A percentile compares a stretch with the other conserved stretches of the same genome.
Evolutionary conservation across 495 filamentous ascomycete genomes (phyloP).

Genomic region (Chaetomium cochliodes): DNA sequence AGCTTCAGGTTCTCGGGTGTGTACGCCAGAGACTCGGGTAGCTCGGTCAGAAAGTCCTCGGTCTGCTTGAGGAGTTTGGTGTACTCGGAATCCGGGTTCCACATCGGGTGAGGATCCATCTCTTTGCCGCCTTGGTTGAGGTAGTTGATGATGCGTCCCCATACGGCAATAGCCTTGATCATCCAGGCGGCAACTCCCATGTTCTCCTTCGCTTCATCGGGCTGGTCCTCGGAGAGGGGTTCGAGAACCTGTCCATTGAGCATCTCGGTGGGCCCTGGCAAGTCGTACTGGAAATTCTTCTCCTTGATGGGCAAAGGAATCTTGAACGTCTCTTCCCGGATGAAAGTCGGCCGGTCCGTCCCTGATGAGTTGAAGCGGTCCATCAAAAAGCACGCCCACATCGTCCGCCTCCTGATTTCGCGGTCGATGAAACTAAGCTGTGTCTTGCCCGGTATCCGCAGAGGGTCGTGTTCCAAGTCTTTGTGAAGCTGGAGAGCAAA

Average conservation of each 20-base stretch:
- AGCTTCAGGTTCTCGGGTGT: constrained; percentile 78
- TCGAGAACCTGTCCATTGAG: constrained; percentile 71
- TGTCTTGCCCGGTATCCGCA: constrained; percentile 61
- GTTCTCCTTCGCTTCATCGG: constrained; percentile 71
- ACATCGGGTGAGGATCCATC: constrained; percentile 70
- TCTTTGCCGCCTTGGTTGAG: constrained; percentile 89
- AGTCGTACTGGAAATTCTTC: constrained; percentile 84
- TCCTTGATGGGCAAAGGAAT: constrained; percentile 91
- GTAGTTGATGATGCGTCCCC: constrained; percentile 87
- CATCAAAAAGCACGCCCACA: constrained; percentile 98
- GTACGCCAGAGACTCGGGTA: constrained; percentile 71
- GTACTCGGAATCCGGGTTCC: constrained; percentile 78
- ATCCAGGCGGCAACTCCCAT: constrained; percentile 96
- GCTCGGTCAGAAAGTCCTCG: constrained; percentile 63
- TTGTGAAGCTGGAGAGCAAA: constrained; percentile 92
- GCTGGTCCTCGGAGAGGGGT: constrained; percentile 57
- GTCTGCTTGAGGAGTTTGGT: constrained; percentile 66
- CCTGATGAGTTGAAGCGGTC: constrained; percentile 96
- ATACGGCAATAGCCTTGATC: constrained; percentile 79
- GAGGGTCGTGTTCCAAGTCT: constrained; percentile 85
- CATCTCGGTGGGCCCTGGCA: constrained; percentile 83
- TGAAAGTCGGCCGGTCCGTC: constrained; percentile 89
- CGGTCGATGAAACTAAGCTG: constrained; percentile 86
- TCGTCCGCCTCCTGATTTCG: constrained; percentile 86
- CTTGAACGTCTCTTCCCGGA: constrained; percentile 82